A percentile compares a stretch with the other conserved stretches of the same genome.
phyloP scores from a whole-genome alignment of 192 early-diverging fungal genomes.

The Oehlia diaphana region DNA sequence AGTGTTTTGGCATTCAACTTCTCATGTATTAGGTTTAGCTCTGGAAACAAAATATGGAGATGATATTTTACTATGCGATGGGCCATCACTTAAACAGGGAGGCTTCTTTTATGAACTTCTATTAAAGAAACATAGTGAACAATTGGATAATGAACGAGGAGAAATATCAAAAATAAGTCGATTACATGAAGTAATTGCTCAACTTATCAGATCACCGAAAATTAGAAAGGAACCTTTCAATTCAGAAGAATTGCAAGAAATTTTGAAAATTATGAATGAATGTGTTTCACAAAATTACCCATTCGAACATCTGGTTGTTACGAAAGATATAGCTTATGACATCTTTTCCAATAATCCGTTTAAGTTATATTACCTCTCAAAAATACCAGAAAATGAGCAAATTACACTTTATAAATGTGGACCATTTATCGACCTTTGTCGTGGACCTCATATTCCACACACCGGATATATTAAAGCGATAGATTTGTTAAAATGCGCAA shows the following conservation, averaged over 20 bases:
- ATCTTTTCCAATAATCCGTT: slow-evolving; percentile 76
- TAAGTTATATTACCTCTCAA: slow-evolving; percentile 66
- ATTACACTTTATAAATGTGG: slow-evolving; percentile 72
- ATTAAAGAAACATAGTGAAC: slow-evolving; percentile 44
- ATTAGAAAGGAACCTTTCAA: not conserved
- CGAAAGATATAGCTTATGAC: slow-evolving; percentile 55
- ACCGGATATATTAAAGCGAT: slow-evolving; percentile 60
- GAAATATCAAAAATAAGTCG: slow-evolving; percentile 23
- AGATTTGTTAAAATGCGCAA: slow-evolving; percentile 56
- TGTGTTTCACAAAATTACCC: slow-evolving; percentile 51
- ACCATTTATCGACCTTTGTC: slow-evolving; percentile 74
- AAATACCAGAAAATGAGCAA: slow-evolving; percentile 44
- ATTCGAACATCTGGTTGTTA: slow-evolving; percentile 68
- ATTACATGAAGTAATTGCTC: slow-evolving; percentile 33
- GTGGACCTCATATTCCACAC: slow-evolving; percentile 75
- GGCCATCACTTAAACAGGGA: slow-evolving; percentile 63
- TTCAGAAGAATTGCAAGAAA: slow-evolving; percentile 47
- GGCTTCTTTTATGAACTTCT: slow-evolving; percentile 84
- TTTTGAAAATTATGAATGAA: slow-evolving; percentile 53
- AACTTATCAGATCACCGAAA: slow-evolving; percentile 44
- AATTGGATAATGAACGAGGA: slow-evolving; percentile 34
- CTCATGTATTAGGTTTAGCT: slow-evolving; percentile 73
- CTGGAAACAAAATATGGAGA: slow-evolving; percentile 71
- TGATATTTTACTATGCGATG: slow-evolving; percentile 65
- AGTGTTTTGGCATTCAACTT: slow-evolving; percentile 68